Conservation (phyloP, 2,329 filamentous ascomycete genomes). For the Coleophoma cylindrospora region DNA sequence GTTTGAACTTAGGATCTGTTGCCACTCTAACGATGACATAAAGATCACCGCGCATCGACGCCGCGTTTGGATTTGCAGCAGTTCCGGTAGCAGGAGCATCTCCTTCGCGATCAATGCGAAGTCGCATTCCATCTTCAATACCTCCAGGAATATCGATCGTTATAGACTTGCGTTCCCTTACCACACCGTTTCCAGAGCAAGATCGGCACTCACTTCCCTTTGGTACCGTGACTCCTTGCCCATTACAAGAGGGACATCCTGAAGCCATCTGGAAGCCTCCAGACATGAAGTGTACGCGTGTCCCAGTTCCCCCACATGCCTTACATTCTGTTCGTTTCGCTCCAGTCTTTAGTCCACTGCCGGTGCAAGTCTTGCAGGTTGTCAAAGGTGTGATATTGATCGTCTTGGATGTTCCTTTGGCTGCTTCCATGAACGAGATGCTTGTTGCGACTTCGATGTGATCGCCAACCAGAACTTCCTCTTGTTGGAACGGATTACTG, state of each 20-base stretch:
- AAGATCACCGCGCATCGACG: constrained; percentile 76
- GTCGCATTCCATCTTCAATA: constrained; percentile 92
- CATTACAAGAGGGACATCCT: constrained; percentile 77
- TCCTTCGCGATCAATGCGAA: constrained; percentile 80
- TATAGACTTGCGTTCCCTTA: constrained; percentile 77
- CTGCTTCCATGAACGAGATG: constrained; percentile 94
- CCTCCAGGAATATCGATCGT: constrained; percentile 90
- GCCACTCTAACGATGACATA: constrained; percentile 88
- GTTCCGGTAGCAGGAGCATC: constrained; percentile 78
- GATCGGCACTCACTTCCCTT: constrained; percentile 74
- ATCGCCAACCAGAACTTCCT: constrained; percentile 82
- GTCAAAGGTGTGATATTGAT: constrained; percentile 79
- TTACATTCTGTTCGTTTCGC: constrained; percentile 69
- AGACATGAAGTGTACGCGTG: constrained; percentile 81
- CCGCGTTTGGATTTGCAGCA: constrained; percentile 54
- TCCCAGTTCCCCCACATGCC: constrained; percentile 80
- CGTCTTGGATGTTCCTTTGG: constrained; percentile 85
- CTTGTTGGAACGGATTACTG: constrained; percentile 67
- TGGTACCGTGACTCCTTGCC: constrained; percentile 71
- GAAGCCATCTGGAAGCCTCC: constrained; percentile 95
- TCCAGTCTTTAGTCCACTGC: constrained; percentile 79
- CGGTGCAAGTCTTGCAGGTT: constrained; percentile 76
- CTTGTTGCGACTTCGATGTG: constrained; percentile 92
- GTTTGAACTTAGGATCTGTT: constrained; percentile 84
- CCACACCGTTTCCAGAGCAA: constrained; percentile 79